These are phyloP conservation scores for Ambrosia trifida DNA, from an alignment of 129 eudicot genomes.

Conservation along the genomic window DNA sequence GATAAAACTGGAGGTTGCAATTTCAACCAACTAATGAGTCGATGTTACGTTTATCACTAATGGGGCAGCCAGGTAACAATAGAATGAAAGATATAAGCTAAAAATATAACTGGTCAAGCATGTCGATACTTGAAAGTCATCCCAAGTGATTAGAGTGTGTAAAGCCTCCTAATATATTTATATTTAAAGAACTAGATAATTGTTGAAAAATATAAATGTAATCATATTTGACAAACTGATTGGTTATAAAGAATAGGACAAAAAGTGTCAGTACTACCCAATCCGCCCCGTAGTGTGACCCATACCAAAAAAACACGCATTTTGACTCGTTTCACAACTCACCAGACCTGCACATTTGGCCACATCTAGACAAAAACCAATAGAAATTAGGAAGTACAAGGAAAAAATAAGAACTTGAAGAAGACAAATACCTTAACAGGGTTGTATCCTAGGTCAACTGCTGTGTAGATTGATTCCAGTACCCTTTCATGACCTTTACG, in stretches of 20 bases:
- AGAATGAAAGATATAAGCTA: neutral
- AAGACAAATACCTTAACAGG: slow-evolving; percentile 78
- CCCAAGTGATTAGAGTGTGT: neutral
- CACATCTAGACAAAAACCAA: slow-evolving; percentile 11
- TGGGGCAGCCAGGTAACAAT: neutral
- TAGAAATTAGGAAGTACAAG: neutral
- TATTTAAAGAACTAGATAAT: neutral
- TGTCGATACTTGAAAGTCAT: neutral
- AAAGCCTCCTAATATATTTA: slow-evolving; percentile 4
- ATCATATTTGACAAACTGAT: neutral
- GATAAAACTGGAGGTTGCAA: neutral
- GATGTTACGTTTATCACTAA: neutral
- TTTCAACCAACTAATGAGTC: neutral
- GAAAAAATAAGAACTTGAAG: neutral
- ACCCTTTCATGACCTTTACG: slow-evolving; percentile 91
- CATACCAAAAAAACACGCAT: neutral
- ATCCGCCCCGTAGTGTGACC: neutral
- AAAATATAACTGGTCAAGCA: neutral
- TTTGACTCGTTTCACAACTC: neutral
- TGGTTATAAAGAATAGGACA: neutral
- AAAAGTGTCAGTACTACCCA: neutral
- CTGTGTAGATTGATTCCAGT: slow-evolving; percentile 71
- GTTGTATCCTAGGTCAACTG: slow-evolving; percentile 74
- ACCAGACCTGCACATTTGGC: neutral
- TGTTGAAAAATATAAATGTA: neutral